phyloP scores from a whole-genome alignment of 1,139 yeast species.

The Yamadazyma aaseri region DNA sequence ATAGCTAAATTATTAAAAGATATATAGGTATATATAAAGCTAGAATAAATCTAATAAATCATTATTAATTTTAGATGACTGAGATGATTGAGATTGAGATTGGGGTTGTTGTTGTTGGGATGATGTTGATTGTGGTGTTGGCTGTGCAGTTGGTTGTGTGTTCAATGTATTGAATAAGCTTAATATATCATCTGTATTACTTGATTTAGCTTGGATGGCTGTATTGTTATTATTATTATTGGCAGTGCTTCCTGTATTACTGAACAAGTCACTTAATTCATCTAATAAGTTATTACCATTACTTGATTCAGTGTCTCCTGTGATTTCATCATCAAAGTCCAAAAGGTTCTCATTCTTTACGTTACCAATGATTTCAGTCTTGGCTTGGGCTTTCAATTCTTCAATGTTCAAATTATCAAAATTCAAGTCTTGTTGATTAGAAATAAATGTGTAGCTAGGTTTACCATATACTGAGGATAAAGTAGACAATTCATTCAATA shows the following conservation, averaged over 20 bases:
- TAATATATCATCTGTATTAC: conserved; percentile 42
- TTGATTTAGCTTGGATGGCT: conserved; percentile 25
- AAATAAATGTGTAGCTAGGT: conserved; percentile 71
- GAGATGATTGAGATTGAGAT: background rate
- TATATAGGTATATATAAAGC: conserved; percentile 3
- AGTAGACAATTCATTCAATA: conserved; percentile 76
- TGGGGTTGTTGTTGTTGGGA: conserved; percentile 1
- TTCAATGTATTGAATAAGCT: conserved; percentile 35
- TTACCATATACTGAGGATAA: conserved; percentile 88
- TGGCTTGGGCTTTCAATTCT: conserved; percentile 76
- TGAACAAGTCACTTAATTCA: conserved; percentile 69
- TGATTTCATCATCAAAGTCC: conserved; percentile 62
- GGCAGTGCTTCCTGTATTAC: conserved; percentile 25
- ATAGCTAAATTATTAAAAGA: conserved; percentile 13
- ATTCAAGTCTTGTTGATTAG: conserved; percentile 23
- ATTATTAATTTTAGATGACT: conserved; percentile 22
- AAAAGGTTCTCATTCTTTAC: conserved; percentile 78
- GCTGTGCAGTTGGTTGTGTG: conserved; percentile 10
- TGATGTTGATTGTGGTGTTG: conserved; percentile 6
- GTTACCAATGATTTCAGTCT: conserved; percentile 67
- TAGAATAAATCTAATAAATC: conserved; percentile 62
- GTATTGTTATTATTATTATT: conserved; percentile 24
- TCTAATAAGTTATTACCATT: conserved; percentile 41
- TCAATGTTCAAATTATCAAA: conserved; percentile 52
- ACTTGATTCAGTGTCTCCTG: conserved; percentile 5